Evolutionary conservation across 257 asterid species (phyloP), one percentile per base, ranked within the genome.

Genomic region (Cynanchum wilfordii): DNA sequence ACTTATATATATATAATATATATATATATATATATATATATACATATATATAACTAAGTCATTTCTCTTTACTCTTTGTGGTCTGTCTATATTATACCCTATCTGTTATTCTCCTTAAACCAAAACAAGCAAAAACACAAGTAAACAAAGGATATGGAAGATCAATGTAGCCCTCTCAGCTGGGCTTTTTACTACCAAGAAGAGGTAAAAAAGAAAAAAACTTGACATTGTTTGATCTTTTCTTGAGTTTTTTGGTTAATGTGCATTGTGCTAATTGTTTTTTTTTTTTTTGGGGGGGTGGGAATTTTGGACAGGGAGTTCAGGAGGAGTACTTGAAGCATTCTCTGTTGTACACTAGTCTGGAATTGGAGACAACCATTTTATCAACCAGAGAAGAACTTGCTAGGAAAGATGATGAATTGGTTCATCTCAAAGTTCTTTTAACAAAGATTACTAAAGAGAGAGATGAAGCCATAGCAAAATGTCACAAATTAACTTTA

Each of bases 391-490:
- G 86, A 13, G 97, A 91, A 8, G 97, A 94, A 45, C 87, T 94
- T 58, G 87, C 96, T 4, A 84, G 96, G 69, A 94, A 94, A 75
- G 96, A 94, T 62, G 95, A 94, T 24, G 98, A 94, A 59, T 82
- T 94, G 51, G 58, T 87, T 81, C 90, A 87, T 50, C 91, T 94
- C 74, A 91, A 87, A 65, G 71, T 73, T 70, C 80, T 91, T 24
- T 44, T 94, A 38, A 68, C 89, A 2, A 85, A 81, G 55, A 76
- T 86, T 68, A 70, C 89, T 52, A 82, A 82, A 33, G 98, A 94
- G 22, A 87, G 89, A 74, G 97, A 94, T 75, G 97, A 94, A 58
- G 85, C 80, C 59, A 69, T 83, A 4, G 78, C 83, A 30, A 81
- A 88, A 80, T 88, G 82, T 73, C 86, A 85, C 66, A 73, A 76